A percentile compares a stretch with the other conserved stretches of the same genome.
These are phyloP conservation scores for Piper betle DNA, from an alignment of 164 flowering plant genomes.

Conservation along the genomic window DNA sequence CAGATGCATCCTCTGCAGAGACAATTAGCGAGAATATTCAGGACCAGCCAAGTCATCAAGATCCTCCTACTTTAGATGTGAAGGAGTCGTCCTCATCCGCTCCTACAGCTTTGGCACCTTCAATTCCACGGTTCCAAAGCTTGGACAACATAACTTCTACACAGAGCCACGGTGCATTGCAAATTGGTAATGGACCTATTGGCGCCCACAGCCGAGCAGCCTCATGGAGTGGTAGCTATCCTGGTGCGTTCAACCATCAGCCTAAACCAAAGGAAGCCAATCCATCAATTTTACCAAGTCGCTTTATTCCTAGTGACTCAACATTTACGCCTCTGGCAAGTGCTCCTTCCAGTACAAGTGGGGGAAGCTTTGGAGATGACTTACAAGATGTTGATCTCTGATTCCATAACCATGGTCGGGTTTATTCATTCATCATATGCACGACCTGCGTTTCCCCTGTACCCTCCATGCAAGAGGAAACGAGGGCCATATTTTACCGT, in stretches of 20 bases:
- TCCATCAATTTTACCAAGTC: constrained; percentile 31
- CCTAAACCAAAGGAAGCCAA: constrained; percentile 14
- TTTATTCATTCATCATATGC: neutral
- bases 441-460: constrained; percentile 2
- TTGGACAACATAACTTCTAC: constrained; percentile 36
- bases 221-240: constrained; percentile 75
- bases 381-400: constrained; percentile 73
- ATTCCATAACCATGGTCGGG: constrained; percentile 2
- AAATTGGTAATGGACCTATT: constrained; percentile 15
- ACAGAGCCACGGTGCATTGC: constrained; percentile 9
- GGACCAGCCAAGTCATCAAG: constrained; percentile 19
- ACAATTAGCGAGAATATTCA: constrained; percentile 21
- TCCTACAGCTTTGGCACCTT: too few species aligned
- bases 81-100: constrained; percentile 25
- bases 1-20: constrained; percentile 22
- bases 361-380: constrained; percentile 34
- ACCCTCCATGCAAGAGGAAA: too few species aligned
- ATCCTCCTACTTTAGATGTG: constrained; percentile 20
- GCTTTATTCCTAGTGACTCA: constrained; percentile 26
- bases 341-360: constrained; percentile 11
- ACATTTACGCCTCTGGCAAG: constrained; percentile 6
- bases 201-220: constrained; percentile 48
- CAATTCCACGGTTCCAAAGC: constrained; percentile 67
- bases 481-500: constrained; percentile 8
- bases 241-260: constrained; percentile 17